Conservation (phyloP, 1,139 yeast genomes). For the Suzukiozyma palmioleophila region DNA sequence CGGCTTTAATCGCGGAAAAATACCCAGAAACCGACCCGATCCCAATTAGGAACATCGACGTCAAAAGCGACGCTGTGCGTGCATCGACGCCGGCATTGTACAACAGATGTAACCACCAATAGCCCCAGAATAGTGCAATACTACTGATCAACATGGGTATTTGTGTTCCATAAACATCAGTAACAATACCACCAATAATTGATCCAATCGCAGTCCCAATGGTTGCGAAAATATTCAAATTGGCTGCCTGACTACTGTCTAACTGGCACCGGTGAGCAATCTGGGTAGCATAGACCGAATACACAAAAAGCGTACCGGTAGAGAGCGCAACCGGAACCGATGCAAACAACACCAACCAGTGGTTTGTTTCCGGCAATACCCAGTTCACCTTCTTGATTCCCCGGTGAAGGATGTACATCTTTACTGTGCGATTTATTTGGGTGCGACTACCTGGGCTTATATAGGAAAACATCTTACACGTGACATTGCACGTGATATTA, state of each 20-base stretch:
- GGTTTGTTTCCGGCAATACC: slow-evolving; percentile 24
- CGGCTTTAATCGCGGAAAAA: slow-evolving; percentile 33
- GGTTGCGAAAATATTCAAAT: slow-evolving; percentile 28
- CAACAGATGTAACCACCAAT: slow-evolving; percentile 22
- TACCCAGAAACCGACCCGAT: slow-evolving; percentile 32
- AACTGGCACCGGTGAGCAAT: slow-evolving; percentile 27
- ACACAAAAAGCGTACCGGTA: slow-evolving; percentile 32
- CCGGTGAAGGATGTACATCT: slow-evolving; percentile 14
- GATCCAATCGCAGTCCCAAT: slow-evolving; percentile 33
- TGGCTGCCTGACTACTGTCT: slow-evolving; percentile 25
- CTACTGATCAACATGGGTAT: slow-evolving; percentile 28
- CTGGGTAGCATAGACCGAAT: slow-evolving; percentile 31
- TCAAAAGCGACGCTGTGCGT: slow-evolving; percentile 14
- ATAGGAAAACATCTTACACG: too few species aligned
- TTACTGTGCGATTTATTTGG: not conserved
- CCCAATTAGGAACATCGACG: slow-evolving; percentile 30
- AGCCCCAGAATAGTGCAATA: slow-evolving; percentile 21
- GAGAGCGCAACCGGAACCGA: slow-evolving; percentile 31
- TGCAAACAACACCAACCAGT: slow-evolving; percentile 22
- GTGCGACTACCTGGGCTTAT: too few species aligned
- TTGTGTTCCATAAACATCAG: slow-evolving; percentile 32
- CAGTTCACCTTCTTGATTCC: slow-evolving; percentile 15
- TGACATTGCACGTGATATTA: too few species aligned
- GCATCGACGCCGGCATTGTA: slow-evolving; percentile 17
- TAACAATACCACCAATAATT: slow-evolving; percentile 25